Percentiles rank a stretch among this genome's conserved stretches.
Evolutionary conservation across 1,284 basidiomycete genomes (phyloP).

Genomic region (Ceratobasidium theobromae): DNA sequence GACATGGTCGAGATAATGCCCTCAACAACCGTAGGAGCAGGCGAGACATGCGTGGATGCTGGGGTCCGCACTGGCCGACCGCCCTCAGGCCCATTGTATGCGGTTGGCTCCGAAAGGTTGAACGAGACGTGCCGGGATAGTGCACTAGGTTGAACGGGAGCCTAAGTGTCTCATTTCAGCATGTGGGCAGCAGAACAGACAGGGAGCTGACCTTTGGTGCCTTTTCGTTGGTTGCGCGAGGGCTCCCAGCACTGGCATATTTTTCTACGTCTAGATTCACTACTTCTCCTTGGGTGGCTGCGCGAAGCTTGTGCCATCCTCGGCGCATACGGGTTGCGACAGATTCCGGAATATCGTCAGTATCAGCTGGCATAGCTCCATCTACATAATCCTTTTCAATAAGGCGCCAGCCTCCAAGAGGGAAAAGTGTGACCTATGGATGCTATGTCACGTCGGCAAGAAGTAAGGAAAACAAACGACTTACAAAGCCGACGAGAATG

Average conservation of each 20-base stretch:
- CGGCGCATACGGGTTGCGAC: conserved; percentile 38
- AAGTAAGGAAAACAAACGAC: conserved; percentile 38
- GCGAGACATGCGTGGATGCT: conserved; percentile 38
- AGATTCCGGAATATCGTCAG: conserved; percentile 49
- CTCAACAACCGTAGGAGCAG: conserved; percentile 40
- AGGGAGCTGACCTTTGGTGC: not conserved
- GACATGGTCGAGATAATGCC: conserved; percentile 34
- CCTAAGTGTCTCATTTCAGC: not conserved
- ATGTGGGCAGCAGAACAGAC: not conserved
- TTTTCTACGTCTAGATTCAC: conserved; percentile 1
- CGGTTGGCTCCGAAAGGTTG: conserved; percentile 21
- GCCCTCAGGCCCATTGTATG: conserved; percentile 34
- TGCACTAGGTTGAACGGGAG: not conserved
- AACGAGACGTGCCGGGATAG: conserved; percentile 1
- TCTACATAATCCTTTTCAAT: conserved; percentile 60
- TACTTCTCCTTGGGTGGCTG: not conserved
- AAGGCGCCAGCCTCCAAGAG: conserved; percentile 55
- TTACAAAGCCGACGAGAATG: conserved; percentile 50
- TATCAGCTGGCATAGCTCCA: conserved; percentile 51
- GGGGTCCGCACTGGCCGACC: conserved; percentile 38
- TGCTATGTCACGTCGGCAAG: no score
- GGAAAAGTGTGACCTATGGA: conserved; percentile 60
- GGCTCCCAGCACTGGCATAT: not conserved
- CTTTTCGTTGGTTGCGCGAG: not conserved
- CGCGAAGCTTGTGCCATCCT: not conserved